Percentiles rank a stretch among this genome's conserved stretches.
phyloP scores from a whole-genome alignment of 169 alveolate genomes.

The Plasmodium gallinaceum region DNA sequence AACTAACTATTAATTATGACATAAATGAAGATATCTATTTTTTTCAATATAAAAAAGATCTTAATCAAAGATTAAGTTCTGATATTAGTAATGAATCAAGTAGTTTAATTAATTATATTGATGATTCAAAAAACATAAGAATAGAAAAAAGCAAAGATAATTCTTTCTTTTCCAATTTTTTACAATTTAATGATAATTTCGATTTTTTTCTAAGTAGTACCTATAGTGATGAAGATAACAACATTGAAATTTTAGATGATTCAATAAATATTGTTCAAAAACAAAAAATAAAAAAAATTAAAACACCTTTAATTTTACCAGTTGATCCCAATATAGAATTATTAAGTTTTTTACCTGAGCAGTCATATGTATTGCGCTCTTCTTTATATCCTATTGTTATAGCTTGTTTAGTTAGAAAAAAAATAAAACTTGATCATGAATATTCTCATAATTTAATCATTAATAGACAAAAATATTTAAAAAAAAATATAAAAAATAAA shows the following conservation, averaged over 20 bases:
- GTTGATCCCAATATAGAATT: conserved; percentile 67
- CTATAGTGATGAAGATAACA: conserved; percentile 64
- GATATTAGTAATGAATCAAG: conserved; percentile 31
- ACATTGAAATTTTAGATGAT: conserved; percentile 62
- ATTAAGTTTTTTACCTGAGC: conserved; percentile 67
- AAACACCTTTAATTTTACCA: conserved; percentile 53
- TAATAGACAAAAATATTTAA: conserved; percentile 45
- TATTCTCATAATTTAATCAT: conserved; percentile 50
- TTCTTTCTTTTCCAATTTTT: conserved; percentile 61
- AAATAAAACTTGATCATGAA: conserved; percentile 37
- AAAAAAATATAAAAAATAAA: conserved; percentile 31
- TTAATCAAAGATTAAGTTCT: background rate
- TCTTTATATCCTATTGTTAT: conserved; percentile 75
- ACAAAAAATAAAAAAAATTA: conserved; percentile 56
- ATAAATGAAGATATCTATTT: conserved; percentile 14
- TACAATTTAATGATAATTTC: conserved; percentile 55
- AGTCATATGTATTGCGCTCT: conserved; percentile 65
- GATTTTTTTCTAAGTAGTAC: conserved; percentile 48
- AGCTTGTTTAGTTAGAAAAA: conserved; percentile 69
- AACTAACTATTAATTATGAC: conserved; percentile 26
- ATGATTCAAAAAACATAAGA: conserved; percentile 36
- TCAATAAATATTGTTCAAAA: conserved; percentile 66
- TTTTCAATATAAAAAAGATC: conserved; percentile 35
- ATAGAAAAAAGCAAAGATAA: conserved; percentile 53
- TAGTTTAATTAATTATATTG: conserved; percentile 32